Base-by-base conservation (phyloP, 306 rosid species). In the Glycine tomentella region DNA sequence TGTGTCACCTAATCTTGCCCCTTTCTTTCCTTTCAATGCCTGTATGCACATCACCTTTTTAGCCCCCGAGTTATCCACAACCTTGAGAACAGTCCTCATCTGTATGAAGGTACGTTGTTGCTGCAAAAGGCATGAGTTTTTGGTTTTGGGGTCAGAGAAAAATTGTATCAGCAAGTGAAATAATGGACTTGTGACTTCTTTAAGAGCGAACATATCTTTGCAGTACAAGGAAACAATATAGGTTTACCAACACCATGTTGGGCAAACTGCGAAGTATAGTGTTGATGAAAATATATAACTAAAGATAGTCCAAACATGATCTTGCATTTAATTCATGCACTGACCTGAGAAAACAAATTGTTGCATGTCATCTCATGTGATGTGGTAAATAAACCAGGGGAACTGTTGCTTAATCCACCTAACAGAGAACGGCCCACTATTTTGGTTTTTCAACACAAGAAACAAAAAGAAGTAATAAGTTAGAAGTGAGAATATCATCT, bases 1-100 rank as follows among this genome's bases (percentile, higher is more conserved):
- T 3, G 94, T 95, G 81, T 93, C 99, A 9, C 99, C 95, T 71
- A 95, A 83, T 77, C 99, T 85, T 52, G 99, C 97, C n/a, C 97
- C 94, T 82, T 89, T 90, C 89, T 85, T 91, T 68, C 95, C 99
- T 81, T 91, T 89, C 89, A 95, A 77, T 11, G 99, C 91, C 77
- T 91, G 97, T 70, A 91, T 93, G 88, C 97, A 95, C 99, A 91
- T 95, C 80, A 95, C 97, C 87, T 90, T 93, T 75, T 93, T 92
- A 2, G 95, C 98, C 34, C 94, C 97, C 0, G 95, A 93, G 64
- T 95, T 95, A 78, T 95, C 99, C 58, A 89, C 97, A 48, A 95
- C 99, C 90, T 95, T 91, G 70, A 95, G 97, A 76, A 93, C 91
- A 12, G 97, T 95, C 79, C 99, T 86, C 97, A 95, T 93, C 83